phyloP scores from a whole-genome alignment of 805 yeast genomes.

The Barnettozyma botsteinii region DNA sequence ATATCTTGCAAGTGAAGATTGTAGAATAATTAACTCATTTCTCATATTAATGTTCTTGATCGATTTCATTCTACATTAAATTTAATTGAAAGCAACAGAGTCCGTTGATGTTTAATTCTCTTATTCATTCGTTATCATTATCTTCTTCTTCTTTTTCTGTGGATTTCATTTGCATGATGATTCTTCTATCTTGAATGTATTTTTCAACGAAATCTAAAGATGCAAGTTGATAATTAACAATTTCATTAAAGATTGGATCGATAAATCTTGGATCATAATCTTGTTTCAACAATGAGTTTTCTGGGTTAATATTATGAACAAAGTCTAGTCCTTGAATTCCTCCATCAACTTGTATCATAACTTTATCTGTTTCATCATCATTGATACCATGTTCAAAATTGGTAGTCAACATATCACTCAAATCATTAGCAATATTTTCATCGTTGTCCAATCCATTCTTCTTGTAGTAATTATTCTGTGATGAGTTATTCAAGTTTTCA shows the following conservation, averaged over 20 bases:
- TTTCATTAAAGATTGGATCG: conserved; percentile 18
- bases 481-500: conserved; percentile 2
- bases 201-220: conserved; percentile 13
- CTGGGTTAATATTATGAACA: conserved; percentile 3
- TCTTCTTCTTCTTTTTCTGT: too few relatives aligned
- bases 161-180: conserved; percentile 24
- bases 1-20: too few relatives aligned
- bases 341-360: too few relatives aligned
- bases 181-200: conserved; percentile 19
- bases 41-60: too few relatives aligned
- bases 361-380: too few relatives aligned
- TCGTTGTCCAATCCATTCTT: not conserved
- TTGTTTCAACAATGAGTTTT: conserved; percentile 12
- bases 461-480: conserved; percentile 7
- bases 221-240: conserved; percentile 13
- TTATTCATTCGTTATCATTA: too few relatives aligned
- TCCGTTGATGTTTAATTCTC: too few relatives aligned
- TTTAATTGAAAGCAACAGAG: too few relatives aligned
- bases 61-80: too few relatives aligned
- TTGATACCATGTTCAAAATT: not conserved
- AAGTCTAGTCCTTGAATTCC: conserved; percentile 10
- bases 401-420: not conserved
- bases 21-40: too few relatives aligned
- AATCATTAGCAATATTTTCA: not conserved
- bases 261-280: conserved; percentile 24